These are phyloP conservation scores for Neurospora intermedia DNA, from an alignment of 495 filamentous ascomycete species.

Conservation along the genomic window DNA sequence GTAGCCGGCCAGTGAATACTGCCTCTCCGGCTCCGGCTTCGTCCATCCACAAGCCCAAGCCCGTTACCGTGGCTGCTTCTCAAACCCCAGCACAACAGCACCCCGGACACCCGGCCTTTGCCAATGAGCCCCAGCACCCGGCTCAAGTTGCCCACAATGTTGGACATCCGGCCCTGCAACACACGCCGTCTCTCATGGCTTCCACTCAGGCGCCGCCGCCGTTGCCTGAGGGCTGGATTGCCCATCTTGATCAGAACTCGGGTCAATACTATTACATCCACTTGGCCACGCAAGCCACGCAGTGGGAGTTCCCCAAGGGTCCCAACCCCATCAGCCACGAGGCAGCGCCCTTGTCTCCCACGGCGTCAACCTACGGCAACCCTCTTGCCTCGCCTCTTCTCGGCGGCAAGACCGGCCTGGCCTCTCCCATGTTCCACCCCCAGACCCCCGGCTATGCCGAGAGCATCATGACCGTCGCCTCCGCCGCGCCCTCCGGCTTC, in stretches of 20 bases:
- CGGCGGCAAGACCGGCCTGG: constrained; percentile 60
- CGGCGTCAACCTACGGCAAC: constrained; percentile 67
- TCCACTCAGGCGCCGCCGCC: constrained; percentile 78
- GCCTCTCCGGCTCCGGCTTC: constrained; percentile 3
- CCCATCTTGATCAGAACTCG: constrained; percentile 86
- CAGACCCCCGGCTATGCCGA: constrained; percentile 62
- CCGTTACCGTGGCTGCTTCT: constrained; percentile 9
- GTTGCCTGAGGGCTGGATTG: constrained; percentile 95
- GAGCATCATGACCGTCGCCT: constrained; percentile 68
- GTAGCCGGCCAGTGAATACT: not conserved
- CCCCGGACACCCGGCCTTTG: constrained; percentile 69
- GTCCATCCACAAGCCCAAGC: constrained; percentile 10
- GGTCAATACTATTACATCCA: constrained; percentile 99
- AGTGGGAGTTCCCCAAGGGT: constrained; percentile 97
- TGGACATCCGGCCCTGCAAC: constrained; percentile 31
- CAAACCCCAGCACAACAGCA: constrained; percentile 36
- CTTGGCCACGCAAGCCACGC: constrained; percentile 86
- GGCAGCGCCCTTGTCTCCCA: constrained; percentile 66
- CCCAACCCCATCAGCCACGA: constrained; percentile 76
- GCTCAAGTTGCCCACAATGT: constrained; percentile 23
- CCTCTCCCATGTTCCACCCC: constrained; percentile 64
- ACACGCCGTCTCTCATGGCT: constrained; percentile 40
- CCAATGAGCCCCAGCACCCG: constrained; percentile 53
- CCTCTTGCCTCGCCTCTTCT: constrained; percentile 63
- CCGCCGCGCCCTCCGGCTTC: constrained; percentile 64